Evolutionary conservation across 2,329 filamentous ascomycete genomes (phyloP).

Genomic region (Ceratocystis harringtonii): DNA sequence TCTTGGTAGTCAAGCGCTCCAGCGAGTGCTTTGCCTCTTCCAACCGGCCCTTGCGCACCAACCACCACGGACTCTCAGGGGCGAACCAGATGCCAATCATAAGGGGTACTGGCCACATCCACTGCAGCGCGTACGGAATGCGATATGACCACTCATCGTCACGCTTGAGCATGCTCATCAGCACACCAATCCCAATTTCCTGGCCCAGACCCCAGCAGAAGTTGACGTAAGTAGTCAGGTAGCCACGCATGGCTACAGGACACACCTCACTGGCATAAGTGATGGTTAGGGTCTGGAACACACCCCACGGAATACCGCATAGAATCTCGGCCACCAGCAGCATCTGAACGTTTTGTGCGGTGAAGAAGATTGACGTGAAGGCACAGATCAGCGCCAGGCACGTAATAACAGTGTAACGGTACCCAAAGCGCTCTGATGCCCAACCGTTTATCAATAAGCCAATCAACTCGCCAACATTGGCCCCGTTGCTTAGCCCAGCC

Average conservation of each 20-base stretch:
- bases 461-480: slow-evolving; percentile 48
- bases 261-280: slow-evolving; percentile 60
- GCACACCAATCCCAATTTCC: slow-evolving; percentile 57
- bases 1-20: slow-evolving; percentile 46
- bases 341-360: slow-evolving; percentile 42
- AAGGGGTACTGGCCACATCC: slow-evolving; percentile 61
- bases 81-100: slow-evolving; percentile 52
- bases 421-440: slow-evolving; percentile 52
- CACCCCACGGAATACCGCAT: slow-evolving; percentile 47
- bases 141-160: slow-evolving; percentile 54
- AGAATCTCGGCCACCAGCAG: slow-evolving; percentile 48
- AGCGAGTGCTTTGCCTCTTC: slow-evolving; percentile 53
- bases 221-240: slow-evolving; percentile 60
- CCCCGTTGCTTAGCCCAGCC: slow-evolving; percentile 44
- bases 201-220: slow-evolving; percentile 68
- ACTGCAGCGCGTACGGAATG: slow-evolving; percentile 59
- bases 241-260: slow-evolving; percentile 55
- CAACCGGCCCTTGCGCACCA: slow-evolving; percentile 50
- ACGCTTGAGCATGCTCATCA: slow-evolving; percentile 50
- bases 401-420: slow-evolving; percentile 47
- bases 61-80: slow-evolving; percentile 60
- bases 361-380: slow-evolving; percentile 51
- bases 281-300: slow-evolving; percentile 43
- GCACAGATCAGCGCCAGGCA: slow-evolving; percentile 39
- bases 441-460: slow-evolving; percentile 52